Evolutionary conservation across 2,329 filamentous ascomycete species (phyloP).

Genomic region (Aspergillus carbonarius): DNA sequence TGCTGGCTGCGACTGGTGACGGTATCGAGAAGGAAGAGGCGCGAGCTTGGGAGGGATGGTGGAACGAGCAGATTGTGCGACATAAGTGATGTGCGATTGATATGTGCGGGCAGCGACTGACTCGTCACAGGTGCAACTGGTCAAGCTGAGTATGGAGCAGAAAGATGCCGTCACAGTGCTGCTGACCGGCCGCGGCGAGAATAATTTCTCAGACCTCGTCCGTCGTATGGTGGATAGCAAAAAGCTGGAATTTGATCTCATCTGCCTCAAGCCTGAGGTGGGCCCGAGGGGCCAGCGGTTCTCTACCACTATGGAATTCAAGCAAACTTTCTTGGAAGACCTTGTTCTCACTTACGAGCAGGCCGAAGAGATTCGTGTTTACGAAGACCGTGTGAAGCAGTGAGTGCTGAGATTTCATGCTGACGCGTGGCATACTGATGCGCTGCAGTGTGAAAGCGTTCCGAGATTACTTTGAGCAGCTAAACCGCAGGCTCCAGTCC

Average conservation of each 20-base stretch:
- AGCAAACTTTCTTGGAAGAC: conserved; percentile 77
- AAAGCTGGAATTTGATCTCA: conserved; percentile 80
- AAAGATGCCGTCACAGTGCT: conserved; percentile 82
- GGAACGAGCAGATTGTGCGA: conserved; percentile 85
- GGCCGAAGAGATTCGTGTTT: conserved; percentile 75
- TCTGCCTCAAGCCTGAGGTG: conserved; percentile 80
- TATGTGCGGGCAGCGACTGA: conserved; percentile 21
- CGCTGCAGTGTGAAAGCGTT: conserved; percentile 68
- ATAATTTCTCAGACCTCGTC: conserved; percentile 73
- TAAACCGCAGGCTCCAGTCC: conserved; percentile 64
- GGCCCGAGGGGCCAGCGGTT: conserved; percentile 80
- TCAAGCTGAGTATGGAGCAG: conserved; percentile 76
- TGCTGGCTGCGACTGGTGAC: conserved; percentile 81
- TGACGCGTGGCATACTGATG: conserved; percentile 10
- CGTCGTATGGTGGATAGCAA: conserved; percentile 77
- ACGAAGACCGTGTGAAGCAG: conserved; percentile 64
- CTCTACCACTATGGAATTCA: conserved; percentile 83
- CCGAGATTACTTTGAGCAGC: conserved; percentile 75
- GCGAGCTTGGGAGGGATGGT: conserved; percentile 87
- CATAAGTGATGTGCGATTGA: conserved; percentile 5
- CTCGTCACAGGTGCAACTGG: conserved; percentile 60
- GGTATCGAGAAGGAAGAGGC: conserved; percentile 79
- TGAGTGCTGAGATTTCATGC: conserved; percentile 31
- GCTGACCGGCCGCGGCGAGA: conserved; percentile 80
- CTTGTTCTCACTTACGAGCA: conserved; percentile 81